These are phyloP conservation scores for Pleurotus ostreatus DNA, from an alignment of 768 basidiomycete genomes.

Conservation along the genomic window DNA sequence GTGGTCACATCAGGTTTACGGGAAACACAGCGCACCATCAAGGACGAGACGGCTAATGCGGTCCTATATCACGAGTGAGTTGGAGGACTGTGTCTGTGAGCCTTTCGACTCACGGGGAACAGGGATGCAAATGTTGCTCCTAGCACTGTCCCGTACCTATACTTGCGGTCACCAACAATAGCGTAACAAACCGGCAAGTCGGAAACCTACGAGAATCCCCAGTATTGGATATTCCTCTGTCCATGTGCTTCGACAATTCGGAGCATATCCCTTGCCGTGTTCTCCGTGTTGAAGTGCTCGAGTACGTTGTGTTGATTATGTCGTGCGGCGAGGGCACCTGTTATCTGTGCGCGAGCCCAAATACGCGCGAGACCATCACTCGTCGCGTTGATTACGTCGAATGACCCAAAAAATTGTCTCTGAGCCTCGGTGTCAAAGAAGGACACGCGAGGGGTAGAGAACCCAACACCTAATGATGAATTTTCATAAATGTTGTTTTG, in stretches of 20 bases:
- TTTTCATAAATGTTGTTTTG: not conserved
- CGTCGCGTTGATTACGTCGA: constrained; percentile 18
- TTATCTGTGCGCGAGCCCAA: constrained; percentile 28
- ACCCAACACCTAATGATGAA: constrained; percentile 24
- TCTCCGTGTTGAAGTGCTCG: constrained; percentile 29
- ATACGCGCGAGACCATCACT: constrained; percentile 20
- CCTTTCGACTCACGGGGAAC: constrained; percentile 18
- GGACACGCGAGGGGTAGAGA: constrained; percentile 27
- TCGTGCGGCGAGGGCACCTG: constrained; percentile 24
- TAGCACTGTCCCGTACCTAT: constrained; percentile 22
- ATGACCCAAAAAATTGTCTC: constrained; percentile 20
- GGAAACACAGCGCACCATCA: constrained; percentile 18
- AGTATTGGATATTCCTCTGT: constrained; percentile 28
- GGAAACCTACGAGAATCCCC: constrained; percentile 22
- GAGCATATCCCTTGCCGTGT: constrained; percentile 34
- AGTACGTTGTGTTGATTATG: constrained; percentile 22
- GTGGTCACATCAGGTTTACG: not conserved
- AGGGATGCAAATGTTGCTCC: constrained; percentile 28
- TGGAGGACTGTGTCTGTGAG: constrained; percentile 12
- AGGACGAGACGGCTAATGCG: constrained; percentile 26
- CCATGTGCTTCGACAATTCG: constrained; percentile 29
- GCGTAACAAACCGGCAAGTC: not conserved
- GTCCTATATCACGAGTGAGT: constrained; percentile 14
- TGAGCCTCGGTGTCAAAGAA: constrained; percentile 33
- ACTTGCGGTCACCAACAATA: not conserved